These are phyloP conservation scores for Phialophora verrucosa DNA, from an alignment of 2,329 filamentous ascomycete species.

Conservation along the genomic window DNA sequence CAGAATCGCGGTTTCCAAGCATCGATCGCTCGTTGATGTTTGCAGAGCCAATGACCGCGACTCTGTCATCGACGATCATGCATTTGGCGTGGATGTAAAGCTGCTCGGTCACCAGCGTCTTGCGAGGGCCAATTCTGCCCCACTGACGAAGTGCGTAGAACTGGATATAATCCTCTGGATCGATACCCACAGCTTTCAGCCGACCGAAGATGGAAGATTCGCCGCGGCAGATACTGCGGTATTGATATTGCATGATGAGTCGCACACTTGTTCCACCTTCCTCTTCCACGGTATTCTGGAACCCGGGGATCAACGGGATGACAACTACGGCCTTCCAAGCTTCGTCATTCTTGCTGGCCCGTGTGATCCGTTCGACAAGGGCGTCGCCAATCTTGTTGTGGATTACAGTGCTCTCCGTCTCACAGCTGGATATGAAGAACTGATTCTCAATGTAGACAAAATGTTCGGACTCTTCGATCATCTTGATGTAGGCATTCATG, in stretches of 20 bases:
- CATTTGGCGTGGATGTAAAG: constrained; percentile 98
- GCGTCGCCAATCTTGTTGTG: constrained; percentile 94
- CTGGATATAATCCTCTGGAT: constrained; percentile 92
- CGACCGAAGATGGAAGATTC: constrained; percentile 90
- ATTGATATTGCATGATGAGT: constrained; percentile 96
- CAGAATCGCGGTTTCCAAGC: constrained; percentile 89
- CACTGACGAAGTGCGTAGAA: constrained; percentile 93
- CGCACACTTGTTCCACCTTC: constrained; percentile 94
- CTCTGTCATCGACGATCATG: constrained; percentile 92
- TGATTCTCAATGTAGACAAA: constrained; percentile 99
- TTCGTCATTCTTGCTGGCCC: constrained; percentile 81
- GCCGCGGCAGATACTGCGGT: constrained; percentile 91
- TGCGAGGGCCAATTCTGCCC: constrained; percentile 84
- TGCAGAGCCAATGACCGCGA: constrained; percentile 92
- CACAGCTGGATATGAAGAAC: constrained; percentile 93
- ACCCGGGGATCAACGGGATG: constrained; percentile 96
- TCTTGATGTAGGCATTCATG: constrained; percentile 90
- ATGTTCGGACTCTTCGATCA: constrained; percentile 94
- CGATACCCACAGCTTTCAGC: constrained; percentile 77
- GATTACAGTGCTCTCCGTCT: constrained; percentile 84
- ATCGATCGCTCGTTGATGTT: constrained; percentile 99
- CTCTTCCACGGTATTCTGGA: constrained; percentile 93
- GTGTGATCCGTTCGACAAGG: constrained; percentile 86
- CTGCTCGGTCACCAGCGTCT: constrained; percentile 88
- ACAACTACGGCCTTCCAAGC: constrained; percentile 89